These are phyloP conservation scores for Macaranga tanarius DNA, from an alignment of 441 rosid species.

Conservation along the genomic window DNA sequence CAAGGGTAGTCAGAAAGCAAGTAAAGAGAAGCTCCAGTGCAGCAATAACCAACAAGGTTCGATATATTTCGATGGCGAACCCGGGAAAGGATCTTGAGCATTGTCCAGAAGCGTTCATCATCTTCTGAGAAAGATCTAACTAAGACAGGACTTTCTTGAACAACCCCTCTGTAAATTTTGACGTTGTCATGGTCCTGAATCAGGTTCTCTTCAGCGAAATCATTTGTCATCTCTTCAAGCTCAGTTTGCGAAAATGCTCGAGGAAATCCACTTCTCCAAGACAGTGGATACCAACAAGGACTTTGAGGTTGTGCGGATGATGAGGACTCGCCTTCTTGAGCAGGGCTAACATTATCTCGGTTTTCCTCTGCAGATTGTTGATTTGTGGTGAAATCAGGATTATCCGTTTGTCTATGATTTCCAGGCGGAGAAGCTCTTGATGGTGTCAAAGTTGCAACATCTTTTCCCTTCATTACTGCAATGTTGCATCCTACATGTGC, in stretches of 20 bases:
- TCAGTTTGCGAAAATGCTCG: slow-evolving; percentile 36
- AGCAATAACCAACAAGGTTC: slow-evolving; percentile 51
- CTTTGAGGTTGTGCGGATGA: slow-evolving; percentile 17
- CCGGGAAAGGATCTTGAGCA: slow-evolving; percentile 39
- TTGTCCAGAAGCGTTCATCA: slow-evolving; percentile 45
- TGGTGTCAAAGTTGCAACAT: slow-evolving; percentile 44
- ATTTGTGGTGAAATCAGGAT: background rate
- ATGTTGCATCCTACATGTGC: slow-evolving; percentile 46
- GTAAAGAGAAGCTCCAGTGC: slow-evolving; percentile 30
- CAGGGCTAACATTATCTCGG: background rate
- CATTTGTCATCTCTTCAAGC: slow-evolving; percentile 38
- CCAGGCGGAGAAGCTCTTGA: slow-evolving; percentile 28
- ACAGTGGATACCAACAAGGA: slow-evolving; percentile 40
- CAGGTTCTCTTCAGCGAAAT: slow-evolving; percentile 29
- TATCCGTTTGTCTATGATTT: background rate
- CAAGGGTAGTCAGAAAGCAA: slow-evolving; percentile 37
- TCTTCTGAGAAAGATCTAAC: slow-evolving; percentile 29
- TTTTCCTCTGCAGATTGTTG: slow-evolving; percentile 16
- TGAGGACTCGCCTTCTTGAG: slow-evolving; percentile 17
- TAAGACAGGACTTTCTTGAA: slow-evolving; percentile 36
- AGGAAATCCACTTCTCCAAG: slow-evolving; percentile 47
- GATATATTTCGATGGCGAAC: slow-evolving; percentile 44
- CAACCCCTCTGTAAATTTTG: slow-evolving; percentile 31
- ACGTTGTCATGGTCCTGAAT: background rate
- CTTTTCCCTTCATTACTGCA: slow-evolving; percentile 49